phyloP scores from a whole-genome alignment of 257 asterid genomes.

The Mitragyna speciosa region DNA sequence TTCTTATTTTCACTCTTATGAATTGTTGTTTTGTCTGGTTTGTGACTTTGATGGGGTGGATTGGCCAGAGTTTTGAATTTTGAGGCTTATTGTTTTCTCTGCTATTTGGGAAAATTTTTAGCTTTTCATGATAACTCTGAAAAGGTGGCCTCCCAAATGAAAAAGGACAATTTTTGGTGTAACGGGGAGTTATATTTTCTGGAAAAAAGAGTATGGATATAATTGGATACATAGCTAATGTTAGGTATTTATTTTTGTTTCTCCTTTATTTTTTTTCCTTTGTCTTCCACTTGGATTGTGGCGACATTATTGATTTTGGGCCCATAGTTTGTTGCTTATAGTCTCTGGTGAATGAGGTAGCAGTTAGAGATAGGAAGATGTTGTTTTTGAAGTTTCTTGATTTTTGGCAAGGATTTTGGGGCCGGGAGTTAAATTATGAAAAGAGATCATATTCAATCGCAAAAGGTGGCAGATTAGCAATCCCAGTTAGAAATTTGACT shows the following conservation, averaged over 20 bases:
- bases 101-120: not conserved
- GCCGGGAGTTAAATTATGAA: not conserved
- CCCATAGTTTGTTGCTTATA: no score
- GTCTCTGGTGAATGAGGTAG: no score
- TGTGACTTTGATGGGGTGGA: no score
- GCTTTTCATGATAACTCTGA: conserved; percentile 2
- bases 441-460: not conserved
- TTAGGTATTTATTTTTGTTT: not conserved
- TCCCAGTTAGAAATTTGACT: not conserved
- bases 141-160: not conserved
- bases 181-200: not conserved
- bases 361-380: not conserved
- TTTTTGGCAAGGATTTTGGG: not conserved
- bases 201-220: not conserved
- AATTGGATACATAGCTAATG: no score
- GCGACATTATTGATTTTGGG: no score
- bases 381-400: not conserved
- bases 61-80: not conserved
- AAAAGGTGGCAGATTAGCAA: not conserved
- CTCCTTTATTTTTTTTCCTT: not conserved
- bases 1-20: not conserved
- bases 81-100: not conserved
- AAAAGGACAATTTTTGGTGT: not conserved
- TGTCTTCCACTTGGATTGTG: not conserved
- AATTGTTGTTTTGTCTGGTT: not conserved